phyloP scores from a whole-genome alignment of 352 stramenopile genomes.

The Thraustochytrium sp. region DNA sequence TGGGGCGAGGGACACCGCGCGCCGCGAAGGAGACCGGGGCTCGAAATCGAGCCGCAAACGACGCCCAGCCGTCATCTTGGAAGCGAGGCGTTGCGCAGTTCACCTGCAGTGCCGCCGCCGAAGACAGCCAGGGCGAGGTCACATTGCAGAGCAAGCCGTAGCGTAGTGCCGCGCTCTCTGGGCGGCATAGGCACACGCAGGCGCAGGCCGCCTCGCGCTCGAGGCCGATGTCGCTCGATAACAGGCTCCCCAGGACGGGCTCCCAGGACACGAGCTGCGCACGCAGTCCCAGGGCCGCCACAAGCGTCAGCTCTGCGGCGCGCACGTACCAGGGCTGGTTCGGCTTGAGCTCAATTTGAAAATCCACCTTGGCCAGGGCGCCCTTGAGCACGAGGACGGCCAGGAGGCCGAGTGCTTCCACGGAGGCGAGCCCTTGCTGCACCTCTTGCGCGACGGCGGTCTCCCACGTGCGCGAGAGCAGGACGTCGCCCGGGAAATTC shows the following conservation, averaged over 20 bases:
- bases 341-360: not conserved
- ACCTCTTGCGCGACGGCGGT: too few relatives aligned
- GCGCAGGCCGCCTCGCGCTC: slow-evolving; percentile 19
- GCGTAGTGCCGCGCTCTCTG: not conserved
- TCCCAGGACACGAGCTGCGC: not conserved
- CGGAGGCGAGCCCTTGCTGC: too few relatives aligned
- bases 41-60: too few relatives aligned
- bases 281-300: not conserved
- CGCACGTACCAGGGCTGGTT: not conserved
- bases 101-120: not conserved
- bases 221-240: not conserved
- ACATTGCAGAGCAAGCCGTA: not conserved
- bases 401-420: not conserved
- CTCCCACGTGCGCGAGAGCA: not conserved
- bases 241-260: not conserved
- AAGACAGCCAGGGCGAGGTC: not conserved
- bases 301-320: not conserved
- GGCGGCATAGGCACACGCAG: not conserved
- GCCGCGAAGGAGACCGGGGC: too few relatives aligned
- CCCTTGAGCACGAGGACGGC: not conserved
- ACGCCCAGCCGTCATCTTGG: not conserved
- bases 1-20: too few relatives aligned
- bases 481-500: not conserved
- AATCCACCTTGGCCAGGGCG: not conserved
- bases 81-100: not conserved